These are phyloP conservation scores for Thraustotheca clavata DNA, from an alignment of 352 stramenopile species.

Conservation along the genomic window DNA sequence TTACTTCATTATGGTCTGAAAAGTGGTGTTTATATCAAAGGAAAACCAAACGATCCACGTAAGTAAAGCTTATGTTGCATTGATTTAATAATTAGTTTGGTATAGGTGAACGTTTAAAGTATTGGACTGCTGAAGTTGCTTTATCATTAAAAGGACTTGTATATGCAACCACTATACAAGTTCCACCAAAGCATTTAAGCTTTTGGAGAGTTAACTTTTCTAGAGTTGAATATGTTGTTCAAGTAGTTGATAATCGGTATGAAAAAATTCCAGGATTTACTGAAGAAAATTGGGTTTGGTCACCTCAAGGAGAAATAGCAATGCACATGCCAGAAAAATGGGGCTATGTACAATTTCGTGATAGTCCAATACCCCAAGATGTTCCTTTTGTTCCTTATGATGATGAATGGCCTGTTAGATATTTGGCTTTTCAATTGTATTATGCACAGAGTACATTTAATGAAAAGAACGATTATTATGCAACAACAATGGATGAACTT, in stretches of 20 bases:
- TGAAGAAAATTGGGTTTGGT: slow-evolving; percentile 87
- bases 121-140: slow-evolving; percentile 77
- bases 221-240: slow-evolving; percentile 63
- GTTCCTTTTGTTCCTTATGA: slow-evolving; percentile 29
- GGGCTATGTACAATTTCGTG: slow-evolving; percentile 80
- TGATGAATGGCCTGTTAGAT: slow-evolving; percentile 39
- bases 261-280: slow-evolving; percentile 37
- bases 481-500: slow-evolving; percentile 26
- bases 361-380: slow-evolving; percentile 15
- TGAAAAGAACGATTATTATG: slow-evolving; percentile 26
- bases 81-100: background rate
- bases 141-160: slow-evolving; percentile 55
- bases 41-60: slow-evolving; percentile 51
- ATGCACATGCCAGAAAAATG: slow-evolving; percentile 88
- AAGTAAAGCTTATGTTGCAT: slow-evolving; percentile 9
- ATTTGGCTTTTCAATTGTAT: slow-evolving; percentile 52
- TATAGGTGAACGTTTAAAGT: slow-evolving; percentile 38
- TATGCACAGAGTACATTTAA: slow-evolving; percentile 49
- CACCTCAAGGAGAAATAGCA: slow-evolving; percentile 63
- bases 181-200: slow-evolving; percentile 31
- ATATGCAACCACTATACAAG: slow-evolving; percentile 27
- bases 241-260: slow-evolving; percentile 29
- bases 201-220: slow-evolving; percentile 87
- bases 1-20: slow-evolving; percentile 43
- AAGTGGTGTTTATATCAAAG: slow-evolving; percentile 45